phyloP scores from a whole-genome alignment of 148 eudicot genomes.

The Vaccinium myrtillus region DNA sequence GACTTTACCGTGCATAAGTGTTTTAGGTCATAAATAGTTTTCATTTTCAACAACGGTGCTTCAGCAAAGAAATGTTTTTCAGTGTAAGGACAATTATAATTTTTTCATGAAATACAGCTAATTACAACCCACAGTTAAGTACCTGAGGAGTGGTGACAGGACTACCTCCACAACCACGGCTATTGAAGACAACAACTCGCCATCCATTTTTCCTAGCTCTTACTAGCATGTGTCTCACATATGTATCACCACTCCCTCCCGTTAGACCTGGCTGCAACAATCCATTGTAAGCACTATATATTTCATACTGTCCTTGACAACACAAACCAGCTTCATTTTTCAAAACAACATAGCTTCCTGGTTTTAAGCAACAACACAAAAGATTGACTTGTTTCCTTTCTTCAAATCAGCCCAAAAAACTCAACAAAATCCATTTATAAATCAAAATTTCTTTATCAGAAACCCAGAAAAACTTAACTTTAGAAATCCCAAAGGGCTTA shows the following conservation, averaged over 20 bases:
- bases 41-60: neutral
- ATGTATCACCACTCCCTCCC: conserved; percentile 87
- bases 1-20: no score
- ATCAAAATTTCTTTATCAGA: neutral
- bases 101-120: neutral
- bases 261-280: conserved; percentile 88
- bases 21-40: neutral
- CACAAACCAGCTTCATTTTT: neutral
- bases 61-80: neutral
- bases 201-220: conserved; percentile 73
- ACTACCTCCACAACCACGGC: conserved; percentile 87
- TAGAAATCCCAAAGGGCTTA: neutral
- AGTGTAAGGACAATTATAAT: neutral
- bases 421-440: neutral
- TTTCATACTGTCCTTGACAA: neutral
- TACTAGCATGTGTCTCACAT: conserved; percentile 81
- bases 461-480: neutral
- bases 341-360: neutral
- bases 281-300: conserved; percentile 13
- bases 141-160: conserved; percentile 95
- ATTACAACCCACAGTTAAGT: neutral
- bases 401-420: neutral
- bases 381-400: neutral
- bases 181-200: conserved; percentile 84
- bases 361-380: neutral